Evolutionary conservation across 306 rosid species (phyloP).

Genomic region (Cucumis cinereus): DNA sequence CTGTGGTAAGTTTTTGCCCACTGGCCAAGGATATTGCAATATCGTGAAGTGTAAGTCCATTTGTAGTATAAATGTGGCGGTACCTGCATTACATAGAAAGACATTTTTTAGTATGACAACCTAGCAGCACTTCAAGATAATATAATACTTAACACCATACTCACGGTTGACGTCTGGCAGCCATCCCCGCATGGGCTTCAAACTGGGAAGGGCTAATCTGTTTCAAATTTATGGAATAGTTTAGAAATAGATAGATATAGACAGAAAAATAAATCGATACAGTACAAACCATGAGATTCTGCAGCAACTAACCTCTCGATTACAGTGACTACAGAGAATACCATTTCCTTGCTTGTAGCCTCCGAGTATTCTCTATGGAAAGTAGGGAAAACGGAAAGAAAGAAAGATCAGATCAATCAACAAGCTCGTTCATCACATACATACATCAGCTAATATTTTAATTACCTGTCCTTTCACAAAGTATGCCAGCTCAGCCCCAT

Average conservation of each 20-base stretch:
- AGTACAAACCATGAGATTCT: background rate
- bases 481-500: constrained; percentile 96
- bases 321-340: constrained; percentile 75
- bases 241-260: constrained; percentile 4
- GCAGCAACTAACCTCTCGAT: constrained; percentile 52
- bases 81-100: constrained; percentile 44
- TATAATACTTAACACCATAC: constrained; percentile 23
- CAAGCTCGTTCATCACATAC: background rate
- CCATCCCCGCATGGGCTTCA: constrained; percentile 99
- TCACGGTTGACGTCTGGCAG: constrained; percentile 99
- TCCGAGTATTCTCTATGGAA: constrained; percentile 54
- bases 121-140: constrained; percentile 8
- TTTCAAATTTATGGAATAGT: constrained; percentile 14
- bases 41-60: constrained; percentile 93
- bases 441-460: background rate
- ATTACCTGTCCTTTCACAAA: constrained; percentile 89
- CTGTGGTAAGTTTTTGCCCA: constrained; percentile 85
- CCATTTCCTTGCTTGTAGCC: constrained; percentile 97
- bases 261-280: constrained; percentile 2
- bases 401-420: background rate
- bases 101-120: constrained; percentile 12
- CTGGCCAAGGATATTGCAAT: constrained; percentile 88
- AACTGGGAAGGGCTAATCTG: constrained; percentile 99
- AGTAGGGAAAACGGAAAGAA: background rate
- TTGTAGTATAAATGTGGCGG: constrained; percentile 90